Conservation (phyloP, 345 rosid genomes). For the Diplotaxis tenuifolia region DNA sequence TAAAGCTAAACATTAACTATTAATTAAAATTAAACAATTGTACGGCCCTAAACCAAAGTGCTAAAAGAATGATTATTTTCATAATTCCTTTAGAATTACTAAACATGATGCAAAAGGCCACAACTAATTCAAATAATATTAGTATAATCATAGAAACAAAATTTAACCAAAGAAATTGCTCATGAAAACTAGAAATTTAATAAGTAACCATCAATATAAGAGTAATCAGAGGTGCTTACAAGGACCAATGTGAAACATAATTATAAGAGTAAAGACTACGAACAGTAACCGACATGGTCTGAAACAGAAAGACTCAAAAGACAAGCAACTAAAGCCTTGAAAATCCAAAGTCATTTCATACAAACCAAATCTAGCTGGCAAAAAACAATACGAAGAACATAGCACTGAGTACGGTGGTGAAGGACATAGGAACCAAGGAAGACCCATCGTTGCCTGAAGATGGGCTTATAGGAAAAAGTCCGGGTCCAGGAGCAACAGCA, state of each 20-base stretch:
- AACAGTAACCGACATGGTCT: slow-evolving; percentile 15
- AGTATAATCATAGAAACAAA: neutral
- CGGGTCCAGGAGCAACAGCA: slow-evolving; percentile 22
- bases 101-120: too few relatives aligned
- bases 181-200: neutral
- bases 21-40: too few relatives aligned
- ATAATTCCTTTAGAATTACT: too few relatives aligned
- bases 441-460: slow-evolving; percentile 28
- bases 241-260: slow-evolving; percentile 1
- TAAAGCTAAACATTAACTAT: too few relatives aligned
- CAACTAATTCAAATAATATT: too few relatives aligned
- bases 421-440: slow-evolving; percentile 26
- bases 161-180: neutral
- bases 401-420: neutral
- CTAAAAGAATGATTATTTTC: too few relatives aligned
- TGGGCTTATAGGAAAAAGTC: slow-evolving; percentile 10
- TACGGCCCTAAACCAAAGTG: too few relatives aligned
- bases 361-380: slow-evolving; percentile 5
- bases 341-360: slow-evolving; percentile 10
- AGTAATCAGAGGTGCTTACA: neutral
- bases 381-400: slow-evolving; percentile 3
- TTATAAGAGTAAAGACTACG: neutral
- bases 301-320: slow-evolving; percentile 5
- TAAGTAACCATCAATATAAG: neutral
- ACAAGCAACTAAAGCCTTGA: neutral